These are phyloP conservation scores for Inga oerstediana DNA, from an alignment of 306 rosid genomes.

Conservation along the genomic window DNA sequence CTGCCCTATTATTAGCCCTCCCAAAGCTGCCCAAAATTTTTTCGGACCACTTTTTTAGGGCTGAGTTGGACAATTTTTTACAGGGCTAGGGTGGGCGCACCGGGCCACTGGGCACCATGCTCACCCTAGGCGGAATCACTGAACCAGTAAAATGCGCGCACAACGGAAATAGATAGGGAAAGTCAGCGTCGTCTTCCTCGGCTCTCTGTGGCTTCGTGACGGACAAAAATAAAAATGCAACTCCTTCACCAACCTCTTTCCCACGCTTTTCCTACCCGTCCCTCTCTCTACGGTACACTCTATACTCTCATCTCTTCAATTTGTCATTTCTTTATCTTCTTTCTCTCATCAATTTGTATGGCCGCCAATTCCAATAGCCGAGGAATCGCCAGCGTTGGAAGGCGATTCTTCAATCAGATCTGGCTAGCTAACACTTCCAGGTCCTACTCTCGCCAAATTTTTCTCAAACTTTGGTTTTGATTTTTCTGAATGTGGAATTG, in stretches of 20 bases:
- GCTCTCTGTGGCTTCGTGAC: neutral
- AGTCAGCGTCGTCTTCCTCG: too few relatives aligned
- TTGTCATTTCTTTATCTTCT: neutral
- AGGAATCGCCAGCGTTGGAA: slow-evolving; percentile 70
- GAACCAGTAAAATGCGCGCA: too few relatives aligned
- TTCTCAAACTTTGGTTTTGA: neutral
- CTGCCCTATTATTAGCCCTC: too few relatives aligned
- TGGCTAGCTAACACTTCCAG: slow-evolving; percentile 36
- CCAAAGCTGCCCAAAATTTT: too few relatives aligned
- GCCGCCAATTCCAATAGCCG: slow-evolving; percentile 87
- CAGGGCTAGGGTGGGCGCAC: too few relatives aligned
- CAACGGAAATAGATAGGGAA: too few relatives aligned
- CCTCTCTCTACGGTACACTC: neutral
- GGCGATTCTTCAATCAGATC: slow-evolving; percentile 70
- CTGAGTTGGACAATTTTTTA: too few relatives aligned
- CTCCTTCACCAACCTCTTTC: neutral
- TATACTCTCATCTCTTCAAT: neutral
- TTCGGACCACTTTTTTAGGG: too few relatives aligned
- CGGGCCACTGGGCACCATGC: too few relatives aligned
- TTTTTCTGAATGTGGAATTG: neutral
- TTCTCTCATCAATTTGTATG: slow-evolving; percentile 56
- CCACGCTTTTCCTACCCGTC: neutral
- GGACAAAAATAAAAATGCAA: neutral
- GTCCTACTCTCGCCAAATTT: neutral
- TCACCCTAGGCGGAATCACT: too few relatives aligned